Evolutionary conservation across 345 rosid genomes (phyloP).

Genomic region (Diplotaxis tenuifolia): DNA sequence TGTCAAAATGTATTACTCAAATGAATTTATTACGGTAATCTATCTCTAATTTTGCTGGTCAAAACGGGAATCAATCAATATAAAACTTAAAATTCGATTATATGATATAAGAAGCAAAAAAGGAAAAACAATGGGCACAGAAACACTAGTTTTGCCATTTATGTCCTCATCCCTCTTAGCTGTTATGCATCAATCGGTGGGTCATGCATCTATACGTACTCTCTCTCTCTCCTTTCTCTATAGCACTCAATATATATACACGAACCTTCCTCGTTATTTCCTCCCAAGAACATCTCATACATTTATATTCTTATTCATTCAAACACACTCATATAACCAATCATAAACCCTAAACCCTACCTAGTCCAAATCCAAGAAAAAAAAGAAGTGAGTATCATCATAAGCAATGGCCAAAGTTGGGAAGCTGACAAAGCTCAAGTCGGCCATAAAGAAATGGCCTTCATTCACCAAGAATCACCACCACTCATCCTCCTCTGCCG

Average conservation of each 20-base stretch:
- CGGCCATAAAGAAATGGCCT: conserved; percentile 85
- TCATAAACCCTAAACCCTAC: conserved; percentile 27
- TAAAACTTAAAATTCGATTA: background rate
- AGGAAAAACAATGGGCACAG: conserved; percentile 36
- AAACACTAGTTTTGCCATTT: conserved; percentile 32
- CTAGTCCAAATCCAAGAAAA: background rate
- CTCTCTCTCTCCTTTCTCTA: background rate
- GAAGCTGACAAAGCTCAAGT: conserved; percentile 79
- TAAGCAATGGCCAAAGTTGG: conserved; percentile 65
- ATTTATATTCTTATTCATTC: conserved; percentile 5
- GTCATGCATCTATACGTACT: conserved; percentile 41
- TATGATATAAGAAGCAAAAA: background rate
- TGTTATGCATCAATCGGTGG: conserved; percentile 63
- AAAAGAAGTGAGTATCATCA: background rate
- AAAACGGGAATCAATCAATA: too few relatives aligned
- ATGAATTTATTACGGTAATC: background rate
- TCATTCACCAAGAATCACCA: conserved; percentile 55
- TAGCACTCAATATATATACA: conserved; percentile 36
- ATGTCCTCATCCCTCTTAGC: conserved; percentile 53
- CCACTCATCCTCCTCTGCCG: conserved; percentile 33
- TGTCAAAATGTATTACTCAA: too few relatives aligned
- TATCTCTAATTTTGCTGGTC: too few relatives aligned
- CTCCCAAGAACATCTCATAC: conserved; percentile 33
- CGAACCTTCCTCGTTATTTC: conserved; percentile 41
- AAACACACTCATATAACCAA: conserved; percentile 7